Percentiles rank a stretch among this genome's conserved stretches.
These are phyloP conservation scores for Sporisorium scitamineum DNA, from an alignment of 1,284 basidiomycete genomes.

Conservation along the genomic window DNA sequence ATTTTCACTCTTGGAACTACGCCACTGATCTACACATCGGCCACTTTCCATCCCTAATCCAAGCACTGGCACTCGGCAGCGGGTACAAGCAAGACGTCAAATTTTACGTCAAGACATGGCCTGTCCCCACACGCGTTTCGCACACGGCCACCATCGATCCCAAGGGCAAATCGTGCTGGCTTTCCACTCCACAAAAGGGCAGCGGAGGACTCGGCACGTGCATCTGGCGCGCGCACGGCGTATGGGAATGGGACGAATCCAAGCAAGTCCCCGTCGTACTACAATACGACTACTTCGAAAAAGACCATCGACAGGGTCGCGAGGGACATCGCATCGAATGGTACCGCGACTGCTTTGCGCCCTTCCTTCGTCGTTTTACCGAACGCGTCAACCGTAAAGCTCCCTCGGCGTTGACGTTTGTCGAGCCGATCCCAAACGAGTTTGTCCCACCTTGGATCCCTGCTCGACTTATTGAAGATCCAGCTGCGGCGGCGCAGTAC, in stretches of 20 bases:
- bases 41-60: constrained; percentile 72
- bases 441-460: constrained; percentile 64
- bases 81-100: constrained; percentile 73
- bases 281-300: constrained; percentile 86
- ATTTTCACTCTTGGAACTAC: constrained; percentile 85
- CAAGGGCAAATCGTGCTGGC: constrained; percentile 53
- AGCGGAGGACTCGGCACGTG: constrained; percentile 71
- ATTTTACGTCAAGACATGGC: constrained; percentile 67
- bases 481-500: constrained; percentile 18
- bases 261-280: constrained; percentile 81
- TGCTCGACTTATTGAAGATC: constrained; percentile 17
- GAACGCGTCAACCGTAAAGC: constrained; percentile 34
- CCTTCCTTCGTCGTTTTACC: constrained; percentile 53
- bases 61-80: constrained; percentile 60
- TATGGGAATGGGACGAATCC: constrained; percentile 87
- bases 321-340: constrained; percentile 58
- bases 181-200: neutral
- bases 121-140: constrained; percentile 61
- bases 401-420: constrained; percentile 29
- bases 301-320: constrained; percentile 63
- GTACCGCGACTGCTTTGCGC: constrained; percentile 66
- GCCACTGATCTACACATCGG: constrained; percentile 92
- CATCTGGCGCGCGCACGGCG: constrained; percentile 89
- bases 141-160: constrained; percentile 59
- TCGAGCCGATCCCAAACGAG: constrained; percentile 69